Percentiles rank a stretch among this genome's conserved stretches.
phyloP scores from a whole-genome alignment of 1,284 basidiomycete genomes.

The Ganoderma sinense region DNA sequence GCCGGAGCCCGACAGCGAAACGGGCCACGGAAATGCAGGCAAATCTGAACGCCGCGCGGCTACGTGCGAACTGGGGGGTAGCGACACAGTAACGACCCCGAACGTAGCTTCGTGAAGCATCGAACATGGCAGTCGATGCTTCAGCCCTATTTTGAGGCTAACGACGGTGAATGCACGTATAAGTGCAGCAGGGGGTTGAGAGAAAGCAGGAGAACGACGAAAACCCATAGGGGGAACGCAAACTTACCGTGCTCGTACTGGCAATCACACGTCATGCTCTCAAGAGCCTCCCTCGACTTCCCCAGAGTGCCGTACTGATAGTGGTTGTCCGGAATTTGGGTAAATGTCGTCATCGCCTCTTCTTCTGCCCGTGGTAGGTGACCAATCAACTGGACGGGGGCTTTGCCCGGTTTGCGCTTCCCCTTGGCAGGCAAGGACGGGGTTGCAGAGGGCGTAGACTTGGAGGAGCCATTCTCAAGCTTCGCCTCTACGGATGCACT shows the following conservation, averaged over 20 bases:
- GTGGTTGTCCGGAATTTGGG: conserved; percentile 78
- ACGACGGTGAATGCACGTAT: neutral
- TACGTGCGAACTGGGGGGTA: conserved; percentile 2
- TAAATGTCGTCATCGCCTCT: conserved; percentile 80
- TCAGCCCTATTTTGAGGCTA: neutral
- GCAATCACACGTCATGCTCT: conserved; percentile 96
- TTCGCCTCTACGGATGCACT: conserved; percentile 37
- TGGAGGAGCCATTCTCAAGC: conserved; percentile 17
- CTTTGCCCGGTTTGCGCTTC: conserved; percentile 39
- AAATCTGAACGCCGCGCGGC: neutral
- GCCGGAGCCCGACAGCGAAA: too few species aligned
- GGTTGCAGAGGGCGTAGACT: conserved; percentile 33
- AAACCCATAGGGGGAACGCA: conserved; percentile 28
- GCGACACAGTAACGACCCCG: neutral
- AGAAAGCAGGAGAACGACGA: neutral
- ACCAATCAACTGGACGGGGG: conserved; percentile 72
- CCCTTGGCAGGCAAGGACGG: conserved; percentile 38
- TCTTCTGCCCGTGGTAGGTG: conserved; percentile 81
- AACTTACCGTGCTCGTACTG: conserved; percentile 81
- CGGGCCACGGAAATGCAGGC: too few species aligned
- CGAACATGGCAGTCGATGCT: neutral
- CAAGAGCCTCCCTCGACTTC: conserved; percentile 85
- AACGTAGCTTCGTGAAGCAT: too few species aligned
- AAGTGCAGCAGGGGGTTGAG: neutral
- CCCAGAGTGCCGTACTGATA: conserved; percentile 93